A percentile compares a stretch with the other conserved stretches of the same genome.
Conservation (phyloP, 2,329 filamentous ascomycete genomes). For the Ilyonectria robusta region DNA sequence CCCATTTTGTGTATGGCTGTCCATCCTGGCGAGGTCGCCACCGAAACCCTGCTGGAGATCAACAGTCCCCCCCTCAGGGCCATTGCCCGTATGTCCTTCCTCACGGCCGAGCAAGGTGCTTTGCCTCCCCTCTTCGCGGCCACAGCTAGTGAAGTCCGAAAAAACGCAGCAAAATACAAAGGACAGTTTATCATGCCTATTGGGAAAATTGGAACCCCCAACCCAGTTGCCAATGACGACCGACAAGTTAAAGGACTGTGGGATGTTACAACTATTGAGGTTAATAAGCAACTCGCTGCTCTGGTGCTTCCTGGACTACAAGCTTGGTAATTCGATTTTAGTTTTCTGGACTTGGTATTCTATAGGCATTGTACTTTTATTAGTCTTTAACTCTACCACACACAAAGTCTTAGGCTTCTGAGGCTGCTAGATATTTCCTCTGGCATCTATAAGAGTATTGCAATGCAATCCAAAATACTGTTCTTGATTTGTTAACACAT, state of each 20-base stretch:
- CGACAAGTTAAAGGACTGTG: constrained; percentile 10
- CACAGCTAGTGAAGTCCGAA: constrained; percentile 8
- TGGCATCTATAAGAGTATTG: too few species aligned
- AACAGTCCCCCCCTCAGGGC: not conserved
- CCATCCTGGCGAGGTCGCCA: constrained; percentile 24
- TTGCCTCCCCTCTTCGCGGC: constrained; percentile 23
- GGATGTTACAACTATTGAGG: constrained; percentile 15
- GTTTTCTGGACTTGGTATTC: too few species aligned
- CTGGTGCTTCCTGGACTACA: too few species aligned
- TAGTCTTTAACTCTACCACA: too few species aligned
- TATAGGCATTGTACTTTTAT: too few species aligned
- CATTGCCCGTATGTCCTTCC: constrained; percentile 1
- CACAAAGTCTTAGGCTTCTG: too few species aligned
- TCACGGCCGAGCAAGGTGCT: constrained; percentile 17
- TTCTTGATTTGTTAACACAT: too few species aligned
- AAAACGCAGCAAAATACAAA: constrained; percentile 5
- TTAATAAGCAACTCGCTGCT: constrained; percentile 11
- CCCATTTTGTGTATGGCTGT: constrained; percentile 15
- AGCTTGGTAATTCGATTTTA: too few species aligned
- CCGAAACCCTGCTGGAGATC: not conserved
- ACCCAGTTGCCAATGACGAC: constrained; percentile 9
- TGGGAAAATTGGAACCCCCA: constrained; percentile 4
- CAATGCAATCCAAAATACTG: too few species aligned
- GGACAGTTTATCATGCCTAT: constrained; percentile 16
- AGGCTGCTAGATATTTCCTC: too few species aligned